phyloP scores from a whole-genome alignment of 2,329 filamentous ascomycete genomes.

The Teratosphaeria pseudoeucalypti region DNA sequence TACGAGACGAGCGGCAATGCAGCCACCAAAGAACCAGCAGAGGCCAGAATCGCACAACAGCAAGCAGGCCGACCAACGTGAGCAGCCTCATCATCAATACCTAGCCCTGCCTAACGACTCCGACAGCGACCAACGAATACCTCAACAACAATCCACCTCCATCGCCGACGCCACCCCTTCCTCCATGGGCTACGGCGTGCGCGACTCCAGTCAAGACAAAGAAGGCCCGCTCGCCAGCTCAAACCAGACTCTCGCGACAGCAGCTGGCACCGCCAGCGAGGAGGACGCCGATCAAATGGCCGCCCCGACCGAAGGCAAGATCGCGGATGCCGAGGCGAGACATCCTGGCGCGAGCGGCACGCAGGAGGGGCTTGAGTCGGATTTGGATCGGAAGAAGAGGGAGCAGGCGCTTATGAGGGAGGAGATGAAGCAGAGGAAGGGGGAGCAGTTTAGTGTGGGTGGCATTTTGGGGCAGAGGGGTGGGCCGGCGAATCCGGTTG shows the following conservation, averaged over 20 bases:
- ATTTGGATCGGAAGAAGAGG: constrained; percentile 41
- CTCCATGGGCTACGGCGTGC: constrained; percentile 32
- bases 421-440: constrained; percentile 29
- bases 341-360: constrained; percentile 23
- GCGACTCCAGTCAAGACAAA: constrained; percentile 35
- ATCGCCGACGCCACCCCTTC: constrained; percentile 28
- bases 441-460: constrained; percentile 28
- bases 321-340: constrained; percentile 32
- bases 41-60: constrained; percentile 23
- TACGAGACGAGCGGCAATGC: constrained; percentile 40
- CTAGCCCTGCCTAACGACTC: neutral
- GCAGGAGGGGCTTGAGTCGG: constrained; percentile 32
- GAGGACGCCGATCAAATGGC: constrained; percentile 38
- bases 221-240: constrained; percentile 31
- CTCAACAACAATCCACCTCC: constrained; percentile 26
- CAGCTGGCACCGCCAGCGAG: neutral
- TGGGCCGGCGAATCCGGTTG: constrained; percentile 33
- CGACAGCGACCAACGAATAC: constrained; percentile 27
- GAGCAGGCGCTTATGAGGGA: constrained; percentile 36
- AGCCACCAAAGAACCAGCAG: constrained; percentile 31
- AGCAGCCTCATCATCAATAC: neutral
- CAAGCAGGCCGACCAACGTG: constrained; percentile 9
- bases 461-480: constrained; percentile 36
- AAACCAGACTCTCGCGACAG: constrained; percentile 28
- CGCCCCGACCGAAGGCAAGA: constrained; percentile 36